These are phyloP conservation scores for Pezicula carpinea DNA, from an alignment of 2,329 filamentous ascomycete genomes.

Conservation along the genomic window DNA sequence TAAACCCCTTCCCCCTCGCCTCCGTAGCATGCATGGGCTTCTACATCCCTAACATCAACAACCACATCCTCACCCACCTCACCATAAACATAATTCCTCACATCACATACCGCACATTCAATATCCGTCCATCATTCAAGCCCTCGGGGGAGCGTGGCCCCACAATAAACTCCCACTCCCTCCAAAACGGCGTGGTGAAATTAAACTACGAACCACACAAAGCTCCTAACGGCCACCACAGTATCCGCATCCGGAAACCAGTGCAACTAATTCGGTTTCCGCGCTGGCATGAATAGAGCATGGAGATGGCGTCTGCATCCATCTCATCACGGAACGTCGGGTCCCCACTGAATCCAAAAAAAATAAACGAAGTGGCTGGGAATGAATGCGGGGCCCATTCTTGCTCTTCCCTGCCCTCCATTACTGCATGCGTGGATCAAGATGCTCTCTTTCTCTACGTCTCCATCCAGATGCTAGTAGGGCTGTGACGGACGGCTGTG, in stretches of 20 bases:
- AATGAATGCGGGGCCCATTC: conserved; percentile 18
- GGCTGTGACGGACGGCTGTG: conserved; percentile 22
- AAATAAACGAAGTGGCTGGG: conserved; percentile 10
- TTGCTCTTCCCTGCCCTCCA: conserved; percentile 43
- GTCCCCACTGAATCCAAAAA: conserved; percentile 21
- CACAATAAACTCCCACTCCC: conserved; percentile 21
- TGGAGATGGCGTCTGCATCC: conserved; percentile 20
- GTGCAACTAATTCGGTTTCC: conserved; percentile 9
- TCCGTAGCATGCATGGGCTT: conserved; percentile 16
- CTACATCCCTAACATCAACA: conserved; percentile 20
- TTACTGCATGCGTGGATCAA: conserved; percentile 54
- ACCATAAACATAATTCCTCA: conserved; percentile 24
- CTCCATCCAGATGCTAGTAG: conserved; percentile 7
- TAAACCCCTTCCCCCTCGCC: conserved; percentile 17
- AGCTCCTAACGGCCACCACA: conserved; percentile 5
- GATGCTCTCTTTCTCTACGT: conserved; percentile 29
- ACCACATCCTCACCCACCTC: conserved; percentile 16
- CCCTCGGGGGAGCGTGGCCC: conserved; percentile 16
- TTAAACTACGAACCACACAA: conserved; percentile 15
- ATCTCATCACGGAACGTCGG: too few species aligned
- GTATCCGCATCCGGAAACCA: conserved; percentile 13
- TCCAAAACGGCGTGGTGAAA: conserved; percentile 21
- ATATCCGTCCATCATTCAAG: conserved; percentile 12
- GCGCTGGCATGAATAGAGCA: conserved; percentile 12
- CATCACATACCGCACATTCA: conserved; percentile 7